These are phyloP conservation scores for Fusarium camptoceras DNA, from an alignment of 2,329 filamentous ascomycete species.

Conservation along the genomic window DNA sequence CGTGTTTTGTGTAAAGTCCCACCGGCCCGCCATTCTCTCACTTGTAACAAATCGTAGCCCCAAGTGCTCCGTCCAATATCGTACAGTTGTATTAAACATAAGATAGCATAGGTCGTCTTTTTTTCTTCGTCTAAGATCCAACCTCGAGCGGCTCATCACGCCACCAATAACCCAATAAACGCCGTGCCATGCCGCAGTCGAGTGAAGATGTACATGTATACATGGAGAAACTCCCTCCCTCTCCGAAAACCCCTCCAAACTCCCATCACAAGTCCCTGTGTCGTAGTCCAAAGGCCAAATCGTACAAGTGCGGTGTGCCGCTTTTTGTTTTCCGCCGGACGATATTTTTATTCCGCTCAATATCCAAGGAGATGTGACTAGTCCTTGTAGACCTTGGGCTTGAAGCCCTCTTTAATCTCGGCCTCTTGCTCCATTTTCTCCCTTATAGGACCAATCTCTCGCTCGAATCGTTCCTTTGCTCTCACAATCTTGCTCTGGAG, in stretches of 20 bases:
- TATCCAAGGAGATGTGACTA: slow-evolving; percentile 50
- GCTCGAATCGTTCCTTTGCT: slow-evolving; percentile 91
- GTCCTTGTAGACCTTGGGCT: slow-evolving; percentile 95
- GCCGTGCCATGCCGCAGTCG: slow-evolving; percentile 65
- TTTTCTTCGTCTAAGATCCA: slow-evolving; percentile 49
- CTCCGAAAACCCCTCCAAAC: slow-evolving; percentile 35
- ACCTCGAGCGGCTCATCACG: slow-evolving; percentile 47
- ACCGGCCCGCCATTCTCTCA: too few relatives aligned
- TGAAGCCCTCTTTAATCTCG: slow-evolving; percentile 87
- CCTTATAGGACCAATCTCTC: slow-evolving; percentile 79
- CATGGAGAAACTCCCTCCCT: slow-evolving; percentile 42
- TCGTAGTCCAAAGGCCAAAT: slow-evolving; percentile 23
- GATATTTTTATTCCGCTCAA: neutral
- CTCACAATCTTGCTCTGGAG: slow-evolving; percentile 96
- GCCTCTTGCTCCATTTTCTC: slow-evolving; percentile 79
- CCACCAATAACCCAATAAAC: slow-evolving; percentile 54
- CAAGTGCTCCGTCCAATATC: slow-evolving; percentile 35
- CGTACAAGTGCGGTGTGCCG: slow-evolving; percentile 32
- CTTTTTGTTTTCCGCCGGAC: slow-evolving; percentile 7
- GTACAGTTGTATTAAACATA: slow-evolving; percentile 48
- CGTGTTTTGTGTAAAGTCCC: neutral
- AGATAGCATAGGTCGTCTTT: slow-evolving; percentile 45
- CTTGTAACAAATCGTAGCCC: neutral
- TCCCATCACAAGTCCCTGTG: slow-evolving; percentile 16
- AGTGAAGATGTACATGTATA: slow-evolving; percentile 65